Base-by-base conservation (phyloP, 2,329 filamentous ascomycete genomes). In the Talaromyces sp. region DNA sequence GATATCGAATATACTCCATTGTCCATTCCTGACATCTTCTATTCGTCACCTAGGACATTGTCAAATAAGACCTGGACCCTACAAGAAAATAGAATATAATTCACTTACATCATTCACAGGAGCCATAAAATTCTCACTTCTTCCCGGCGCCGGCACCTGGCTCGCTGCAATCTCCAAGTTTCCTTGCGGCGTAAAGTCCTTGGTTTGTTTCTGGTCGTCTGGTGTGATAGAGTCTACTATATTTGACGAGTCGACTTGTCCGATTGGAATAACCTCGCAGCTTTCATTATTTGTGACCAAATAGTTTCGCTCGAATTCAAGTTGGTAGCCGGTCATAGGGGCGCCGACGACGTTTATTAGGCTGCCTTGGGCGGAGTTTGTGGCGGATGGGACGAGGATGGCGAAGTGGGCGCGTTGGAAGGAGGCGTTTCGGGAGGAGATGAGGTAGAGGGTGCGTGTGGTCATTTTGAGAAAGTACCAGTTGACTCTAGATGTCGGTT, bases 21-120 rank as follows among this genome's bases (percentile, higher is more conserved):
- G 69, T 72, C 71, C 70, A 73, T 46, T 72, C 70, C 52, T 74
- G 70, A 51, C 70, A 72, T 54, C 68, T 64, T 57, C 61, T 71
- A 54, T 73, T 73, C n/a, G 65, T 69, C 1, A 62, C 67, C 71
- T 72, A 38, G 3, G 54, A 12, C 11, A 32, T 10, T 27, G 26
- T 8, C 27, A 35, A 32, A 35, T 35, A 12, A 35, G 32, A 35
- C 32, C 12, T 11, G 17, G 12, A 14, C 32, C 32, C 12, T 14
- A 35, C 12, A 1, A 14, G 12, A 14, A 11, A 12, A 17, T 2
- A 38, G n/a, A 0, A 2, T n/a, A n/a, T n/a, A n/a, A n/a, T 38
- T 38, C 3, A 60, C 62, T 59, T 59, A 74, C 72, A 64, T 71
- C 68, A 24, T 72, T 74, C 2, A 74, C 70, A 3, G 72, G 71